A percentile compares a stretch with the other conserved stretches of the same genome.
These are phyloP conservation scores for Trypanosoma scelopori DNA, from an alignment of 208 protist genomes.

Conservation along the genomic window DNA sequence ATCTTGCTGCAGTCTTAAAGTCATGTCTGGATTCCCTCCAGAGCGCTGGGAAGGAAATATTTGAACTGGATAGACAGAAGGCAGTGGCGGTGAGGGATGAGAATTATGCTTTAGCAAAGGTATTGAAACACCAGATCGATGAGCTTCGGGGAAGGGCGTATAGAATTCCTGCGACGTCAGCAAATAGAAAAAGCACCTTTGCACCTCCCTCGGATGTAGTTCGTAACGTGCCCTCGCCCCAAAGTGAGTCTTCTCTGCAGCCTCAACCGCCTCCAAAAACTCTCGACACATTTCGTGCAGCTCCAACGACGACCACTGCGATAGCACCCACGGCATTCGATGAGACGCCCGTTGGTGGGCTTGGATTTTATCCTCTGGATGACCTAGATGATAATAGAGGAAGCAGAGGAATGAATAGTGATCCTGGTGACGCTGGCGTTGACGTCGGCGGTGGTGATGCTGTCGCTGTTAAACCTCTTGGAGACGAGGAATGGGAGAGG, in stretches of 20 bases:
- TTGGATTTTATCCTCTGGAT: constrained; percentile 64
- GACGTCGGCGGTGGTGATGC: neutral
- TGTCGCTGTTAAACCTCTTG: constrained; percentile 25
- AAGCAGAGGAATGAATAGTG: neutral
- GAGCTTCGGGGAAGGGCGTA: constrained; percentile 34
- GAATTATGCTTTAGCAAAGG: constrained; percentile 80
- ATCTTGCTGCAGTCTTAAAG: constrained; percentile 75
- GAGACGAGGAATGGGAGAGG: constrained; percentile 71
- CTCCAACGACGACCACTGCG: neutral
- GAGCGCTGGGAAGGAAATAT: constrained; percentile 43
- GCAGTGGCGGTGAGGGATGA: constrained; percentile 62
- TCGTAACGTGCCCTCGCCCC: neutral
- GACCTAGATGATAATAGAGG: constrained; percentile 29
- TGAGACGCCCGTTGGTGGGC: constrained; percentile 59
- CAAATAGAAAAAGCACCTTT: neutral
- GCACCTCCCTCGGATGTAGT: neutral
- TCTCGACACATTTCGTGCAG: constrained; percentile 6
- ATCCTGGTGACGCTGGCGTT: neutral
- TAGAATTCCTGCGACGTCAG: constrained; percentile 11
- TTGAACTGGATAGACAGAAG: constrained; percentile 68
- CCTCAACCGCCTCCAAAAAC: neutral
- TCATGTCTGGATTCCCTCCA: constrained; percentile 52
- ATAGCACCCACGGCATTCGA: constrained; percentile 36
- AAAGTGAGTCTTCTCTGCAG: neutral
- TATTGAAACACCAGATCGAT: constrained; percentile 80